These are phyloP conservation scores for Phytophthora citrophthora DNA, from an alignment of 352 stramenopile genomes.

Conservation along the genomic window DNA sequence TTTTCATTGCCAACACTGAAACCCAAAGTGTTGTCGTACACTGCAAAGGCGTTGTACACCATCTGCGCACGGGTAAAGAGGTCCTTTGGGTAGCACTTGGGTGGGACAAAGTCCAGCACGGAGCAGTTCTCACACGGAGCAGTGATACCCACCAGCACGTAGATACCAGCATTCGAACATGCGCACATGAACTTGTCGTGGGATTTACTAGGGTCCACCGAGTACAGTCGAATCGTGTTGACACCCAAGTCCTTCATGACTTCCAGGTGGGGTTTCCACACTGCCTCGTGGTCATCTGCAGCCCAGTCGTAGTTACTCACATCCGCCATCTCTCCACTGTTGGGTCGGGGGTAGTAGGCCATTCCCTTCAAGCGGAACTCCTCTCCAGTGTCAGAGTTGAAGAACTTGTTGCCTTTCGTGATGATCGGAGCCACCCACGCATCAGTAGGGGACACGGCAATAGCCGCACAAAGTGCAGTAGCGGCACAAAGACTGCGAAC, in stretches of 20 bases:
- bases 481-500: constrained; percentile 24
- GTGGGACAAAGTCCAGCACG: constrained; percentile 50
- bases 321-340: constrained; percentile 61
- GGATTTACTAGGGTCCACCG: constrained; percentile 57
- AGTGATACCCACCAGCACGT: constrained; percentile 71
- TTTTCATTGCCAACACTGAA: constrained; percentile 71
- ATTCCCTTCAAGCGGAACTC: constrained; percentile 83
- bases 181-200: constrained; percentile 88
- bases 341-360: constrained; percentile 74
- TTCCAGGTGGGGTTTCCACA: constrained; percentile 67
- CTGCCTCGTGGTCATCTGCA: constrained; percentile 57
- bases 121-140: constrained; percentile 71
- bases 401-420: constrained; percentile 87
- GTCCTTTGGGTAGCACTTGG: constrained; percentile 58
- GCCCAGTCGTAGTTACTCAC: constrained; percentile 69
- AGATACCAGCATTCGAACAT: constrained; percentile 66
- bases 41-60: constrained; percentile 75
- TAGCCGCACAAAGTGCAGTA: constrained; percentile 19
- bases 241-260: constrained; percentile 63
- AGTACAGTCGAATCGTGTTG: constrained; percentile 78
- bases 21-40: constrained; percentile 76
- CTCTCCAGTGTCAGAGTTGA: constrained; percentile 62
- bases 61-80: constrained; percentile 64
- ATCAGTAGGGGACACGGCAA: constrained; percentile 22
- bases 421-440: constrained; percentile 61